phyloP scores from a whole-genome alignment of 805 yeast species.

The Pichia thaimueangensis region DNA sequence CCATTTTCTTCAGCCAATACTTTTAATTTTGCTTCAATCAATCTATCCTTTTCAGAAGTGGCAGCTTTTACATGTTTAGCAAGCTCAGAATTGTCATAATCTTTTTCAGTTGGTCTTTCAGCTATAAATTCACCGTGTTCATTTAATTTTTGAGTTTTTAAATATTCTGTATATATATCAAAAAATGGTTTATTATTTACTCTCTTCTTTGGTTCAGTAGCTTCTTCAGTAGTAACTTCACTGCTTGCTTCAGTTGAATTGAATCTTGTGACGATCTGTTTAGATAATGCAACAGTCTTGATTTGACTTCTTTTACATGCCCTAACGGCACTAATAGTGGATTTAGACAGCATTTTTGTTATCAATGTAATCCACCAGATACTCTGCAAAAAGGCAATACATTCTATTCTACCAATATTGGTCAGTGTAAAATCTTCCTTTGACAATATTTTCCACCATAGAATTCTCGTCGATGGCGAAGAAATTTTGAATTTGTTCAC shows the following conservation, averaged over 20 bases:
- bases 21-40: conserved; percentile 23
- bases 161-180: conserved; percentile 9
- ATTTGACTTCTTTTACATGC: neutral
- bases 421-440: too few species aligned
- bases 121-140: conserved; percentile 21
- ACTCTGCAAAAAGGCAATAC: too few species aligned
- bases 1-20: conserved; percentile 19
- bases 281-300: conserved; percentile 1
- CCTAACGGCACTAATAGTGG: conserved; percentile 3
- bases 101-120: conserved; percentile 17
- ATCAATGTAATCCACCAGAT: too few species aligned
- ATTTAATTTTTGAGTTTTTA: conserved; percentile 17
- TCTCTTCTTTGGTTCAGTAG: neutral
- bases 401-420: too few species aligned
- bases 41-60: conserved; percentile 17
- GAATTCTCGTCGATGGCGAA: neutral
- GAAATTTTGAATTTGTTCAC: neutral
- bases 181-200: conserved; percentile 7
- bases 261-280: conserved; percentile 1
- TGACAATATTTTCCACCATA: too few species aligned
- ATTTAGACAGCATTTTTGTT: conserved; percentile 13
- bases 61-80: conserved; percentile 17
- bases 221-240: neutral
- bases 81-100: conserved; percentile 20
- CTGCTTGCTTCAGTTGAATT: conserved; percentile 3